Base-by-base conservation (phyloP, 805 yeast genomes). In the Metschnikowia aberdeeniae region DNA sequence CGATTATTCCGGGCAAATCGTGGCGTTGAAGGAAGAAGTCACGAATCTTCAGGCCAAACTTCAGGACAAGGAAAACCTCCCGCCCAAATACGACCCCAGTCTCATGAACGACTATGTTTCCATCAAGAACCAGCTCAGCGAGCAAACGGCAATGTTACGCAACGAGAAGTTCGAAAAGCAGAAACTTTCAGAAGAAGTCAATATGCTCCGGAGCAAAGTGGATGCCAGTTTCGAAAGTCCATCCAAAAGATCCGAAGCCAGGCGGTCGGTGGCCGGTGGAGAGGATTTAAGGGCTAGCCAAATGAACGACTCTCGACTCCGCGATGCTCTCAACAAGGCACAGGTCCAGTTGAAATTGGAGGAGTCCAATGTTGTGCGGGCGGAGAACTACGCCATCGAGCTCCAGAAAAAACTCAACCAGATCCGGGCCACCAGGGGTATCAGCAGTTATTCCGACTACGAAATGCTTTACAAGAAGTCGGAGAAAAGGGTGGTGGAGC, bases 151-250 rank as follows among this genome's bases (percentile, higher is more conserved):
- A 8, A 56, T 67, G 3, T 53, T 80, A 42, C 67, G 78, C 36
- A 75, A 68, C 31, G 82, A 78, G 54, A 64, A 60, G 45, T 68
- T 71, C 30, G 76, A 70, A 49, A 70, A 68, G 43, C 69, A 55
- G 60, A 75, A 63, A 47, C 59, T 83, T 36, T 65, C 70, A 20
- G 80, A 84, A 36, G 88, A 84, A 47, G 56, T 83, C 42, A 72
- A 75, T 28, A 65, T 84, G 53, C 62, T 86, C 11, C 84, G 82
- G 52, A 76, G 82, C 1, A 42, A 48, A 52, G 56, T 49, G 51
- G 45, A 46, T 14, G 55, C 44, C 29, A 45, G 27, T 28, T 51
- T 53, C 13, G 53, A 55, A 27, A 53, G 55, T 29, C 57, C 56
- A 5, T 51, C 51, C 51, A 51, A 53, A 31, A 38, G 57, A 19